phyloP scores from a whole-genome alignment of 441 rosid species.

The Corymbia calophylla region DNA sequence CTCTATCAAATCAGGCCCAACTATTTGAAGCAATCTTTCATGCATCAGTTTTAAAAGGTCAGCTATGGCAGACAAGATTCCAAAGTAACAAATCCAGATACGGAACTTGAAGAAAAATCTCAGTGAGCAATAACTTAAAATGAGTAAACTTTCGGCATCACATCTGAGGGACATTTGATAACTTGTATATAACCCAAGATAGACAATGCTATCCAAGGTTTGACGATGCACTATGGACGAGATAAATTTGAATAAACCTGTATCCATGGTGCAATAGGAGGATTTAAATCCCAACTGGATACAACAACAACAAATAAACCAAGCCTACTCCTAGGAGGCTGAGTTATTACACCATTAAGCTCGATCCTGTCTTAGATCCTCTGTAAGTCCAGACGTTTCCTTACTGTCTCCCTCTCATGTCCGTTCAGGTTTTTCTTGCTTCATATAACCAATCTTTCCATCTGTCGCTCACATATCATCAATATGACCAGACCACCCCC shows the following conservation, averaged over 20 bases:
- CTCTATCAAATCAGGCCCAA: background rate
- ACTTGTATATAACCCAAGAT: background rate
- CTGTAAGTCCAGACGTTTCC: background rate
- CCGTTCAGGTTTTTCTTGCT: background rate
- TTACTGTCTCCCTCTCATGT: background rate
- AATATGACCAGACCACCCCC: background rate
- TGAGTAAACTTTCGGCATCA: background rate
- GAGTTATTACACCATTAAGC: background rate
- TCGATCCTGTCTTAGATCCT: background rate
- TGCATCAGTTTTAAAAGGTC: background rate
- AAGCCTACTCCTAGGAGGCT: background rate
- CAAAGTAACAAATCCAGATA: background rate
- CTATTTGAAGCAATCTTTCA: background rate
- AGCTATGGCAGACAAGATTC: background rate
- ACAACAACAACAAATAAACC: background rate
- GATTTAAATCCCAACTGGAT: background rate
- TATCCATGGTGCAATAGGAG: background rate
- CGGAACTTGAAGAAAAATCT: background rate
- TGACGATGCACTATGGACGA: background rate
- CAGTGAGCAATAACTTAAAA: background rate
- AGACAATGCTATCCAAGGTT: background rate
- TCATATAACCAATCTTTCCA: background rate
- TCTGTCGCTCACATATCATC: background rate
- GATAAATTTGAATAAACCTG: background rate
- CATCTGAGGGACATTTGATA: background rate